Percentiles rank a stretch among this genome's conserved stretches.
Evolutionary conservation across 441 rosid genomes (phyloP).

Genomic region (Metrosideros polymorpha): DNA sequence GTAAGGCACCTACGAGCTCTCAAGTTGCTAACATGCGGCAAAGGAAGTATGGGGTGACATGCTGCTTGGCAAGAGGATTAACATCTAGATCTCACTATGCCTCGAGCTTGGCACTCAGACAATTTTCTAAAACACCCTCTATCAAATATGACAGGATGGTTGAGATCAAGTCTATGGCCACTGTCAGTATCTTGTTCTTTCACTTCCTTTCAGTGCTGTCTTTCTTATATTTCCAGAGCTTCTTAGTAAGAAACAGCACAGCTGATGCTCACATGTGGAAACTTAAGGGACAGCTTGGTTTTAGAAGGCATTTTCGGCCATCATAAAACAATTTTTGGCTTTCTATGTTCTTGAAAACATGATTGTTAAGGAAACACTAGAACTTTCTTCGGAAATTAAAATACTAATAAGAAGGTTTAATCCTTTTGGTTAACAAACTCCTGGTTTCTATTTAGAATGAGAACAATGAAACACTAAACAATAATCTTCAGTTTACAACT

Average conservation of each 20-base stretch:
- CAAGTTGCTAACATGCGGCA: constrained; percentile 6
- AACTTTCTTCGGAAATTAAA: neutral
- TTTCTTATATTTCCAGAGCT: neutral
- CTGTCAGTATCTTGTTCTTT: constrained; percentile 18
- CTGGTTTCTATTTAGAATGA: neutral
- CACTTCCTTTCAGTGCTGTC: neutral
- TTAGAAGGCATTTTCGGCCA: neutral
- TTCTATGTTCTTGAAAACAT: neutral
- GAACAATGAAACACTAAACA: neutral
- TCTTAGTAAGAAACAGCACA: neutral
- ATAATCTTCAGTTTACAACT: neutral
- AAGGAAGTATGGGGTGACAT: constrained; percentile 9
- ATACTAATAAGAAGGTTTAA: neutral
- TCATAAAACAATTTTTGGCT: neutral
- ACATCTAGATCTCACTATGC: constrained; percentile 43
- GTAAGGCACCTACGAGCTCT: constrained; percentile 11
- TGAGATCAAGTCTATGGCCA: constrained; percentile 40
- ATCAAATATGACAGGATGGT: constrained; percentile 27
- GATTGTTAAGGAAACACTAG: neutral
- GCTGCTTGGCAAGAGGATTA: constrained; percentile 18
- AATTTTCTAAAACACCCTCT: constrained; percentile 22
- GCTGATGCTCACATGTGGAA: neutral
- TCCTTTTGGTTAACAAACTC: neutral
- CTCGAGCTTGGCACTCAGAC: constrained; percentile 21
- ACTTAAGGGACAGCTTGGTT: neutral